A percentile compares a stretch with the other conserved stretches of the same genome.
These are phyloP conservation scores for Diaporthe capsici DNA, from an alignment of 2,329 filamentous ascomycete genomes.

Conservation along the genomic window DNA sequence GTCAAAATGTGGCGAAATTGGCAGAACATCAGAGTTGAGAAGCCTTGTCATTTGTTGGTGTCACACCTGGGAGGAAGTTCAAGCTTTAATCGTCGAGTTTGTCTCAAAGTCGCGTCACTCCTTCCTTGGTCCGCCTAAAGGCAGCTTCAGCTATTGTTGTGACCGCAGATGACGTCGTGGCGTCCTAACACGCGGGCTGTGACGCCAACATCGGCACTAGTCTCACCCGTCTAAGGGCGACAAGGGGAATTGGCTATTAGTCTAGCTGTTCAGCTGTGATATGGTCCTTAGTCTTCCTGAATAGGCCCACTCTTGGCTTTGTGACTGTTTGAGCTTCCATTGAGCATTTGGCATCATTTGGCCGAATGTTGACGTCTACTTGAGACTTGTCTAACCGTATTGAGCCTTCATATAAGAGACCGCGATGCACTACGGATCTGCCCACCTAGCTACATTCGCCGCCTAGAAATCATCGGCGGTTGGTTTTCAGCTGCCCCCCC, in stretches of 20 bases:
- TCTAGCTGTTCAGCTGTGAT: background rate
- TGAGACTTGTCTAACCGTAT: background rate
- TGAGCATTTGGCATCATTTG: background rate
- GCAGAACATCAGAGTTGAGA: background rate
- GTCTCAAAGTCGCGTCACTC: background rate
- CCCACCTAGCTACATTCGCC: background rate
- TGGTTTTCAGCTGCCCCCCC: background rate
- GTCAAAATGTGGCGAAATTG: background rate
- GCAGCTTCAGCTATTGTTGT: conserved; percentile 20
- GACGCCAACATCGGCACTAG: conserved; percentile 24
- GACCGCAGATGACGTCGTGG: conserved; percentile 18
- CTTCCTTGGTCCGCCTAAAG: background rate
- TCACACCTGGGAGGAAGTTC: background rate
- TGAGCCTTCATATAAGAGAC: background rate
- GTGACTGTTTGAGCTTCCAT: background rate
- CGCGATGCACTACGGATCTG: background rate
- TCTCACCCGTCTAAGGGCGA: background rate
- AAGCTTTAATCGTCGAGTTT: background rate
- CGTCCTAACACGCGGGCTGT: conserved; percentile 16
- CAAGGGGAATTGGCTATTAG: background rate
- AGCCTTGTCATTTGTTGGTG: background rate
- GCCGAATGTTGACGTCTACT: background rate
- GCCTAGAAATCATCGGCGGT: background rate
- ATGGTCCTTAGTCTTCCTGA: background rate
- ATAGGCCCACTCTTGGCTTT: background rate